Evolutionary conservation across 2,329 filamentous ascomycete genomes (phyloP), one percentile per base, ranked within the genome.

Genomic region (Chaetomium globosum): DNA sequence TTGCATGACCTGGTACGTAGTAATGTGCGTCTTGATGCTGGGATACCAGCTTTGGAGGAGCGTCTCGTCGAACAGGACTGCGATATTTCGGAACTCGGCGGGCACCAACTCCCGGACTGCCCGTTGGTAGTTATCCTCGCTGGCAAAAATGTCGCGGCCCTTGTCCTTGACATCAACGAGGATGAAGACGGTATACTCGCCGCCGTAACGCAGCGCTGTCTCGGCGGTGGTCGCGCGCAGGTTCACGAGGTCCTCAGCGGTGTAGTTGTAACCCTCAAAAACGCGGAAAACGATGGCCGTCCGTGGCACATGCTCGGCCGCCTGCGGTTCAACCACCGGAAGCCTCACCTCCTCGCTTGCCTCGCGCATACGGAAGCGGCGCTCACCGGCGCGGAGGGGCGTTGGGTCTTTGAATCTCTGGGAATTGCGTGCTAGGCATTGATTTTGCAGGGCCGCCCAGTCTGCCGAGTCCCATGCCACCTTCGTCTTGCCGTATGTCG

Each of bases 1-100:
- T 26, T 62, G 59, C 59, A 62, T 62, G 51, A 62, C 54, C 23
- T 62, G 59, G 59, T 62, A 62, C 10, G 59, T 62, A 28, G 59
- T 43, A 21, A 54, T 26, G 53, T 62, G 59, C 28, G 51, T 26
- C 9, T 62, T 48, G 39, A 62, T 56, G 3, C 2, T n/a, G 23
- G 59, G 59, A 30, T 62, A 62, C 59, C 59, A 62, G 52, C 59
- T 62, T 13, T 49, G n/a, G n/a, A 62, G 59, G 26, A 62, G 39
- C 1, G 36, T 49, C 59, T 62, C 59, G 59, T 62, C 59, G 13
- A 62, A 62, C 5, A 62, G 26, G 1, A 62, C 52, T 1, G 59
- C 52, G n/a, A 62, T 62, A 39, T 21, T 30, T 13, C 23, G 39
- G 39, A 62, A 56, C 13, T 62, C 59, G 3, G 36, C 39, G 19